Base-by-base conservation (phyloP, 331 rosid genomes). In the Arachis monticola region DNA sequence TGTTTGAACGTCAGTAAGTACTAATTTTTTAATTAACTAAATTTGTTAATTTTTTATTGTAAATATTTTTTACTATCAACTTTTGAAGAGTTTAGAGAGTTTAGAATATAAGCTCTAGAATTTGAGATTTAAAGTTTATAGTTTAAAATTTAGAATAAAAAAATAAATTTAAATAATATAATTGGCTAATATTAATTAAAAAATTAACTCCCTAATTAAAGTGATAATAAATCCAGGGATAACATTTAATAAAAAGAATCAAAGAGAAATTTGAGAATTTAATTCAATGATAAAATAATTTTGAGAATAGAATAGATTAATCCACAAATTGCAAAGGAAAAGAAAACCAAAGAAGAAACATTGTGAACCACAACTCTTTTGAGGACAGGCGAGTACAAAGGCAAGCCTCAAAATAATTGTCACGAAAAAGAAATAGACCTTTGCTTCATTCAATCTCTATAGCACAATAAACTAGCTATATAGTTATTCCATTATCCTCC, bases 311-410 rank as follows among this genome's bases (percentile, higher is more conserved):
- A 7, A 2, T 8, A 46, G 7, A 46, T 46, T 0, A 0, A 41
- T 2, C 6, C 0, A 41, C 4, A 3, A 2, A 22, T 22, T 41
- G 45, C 6, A 41, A 41, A 41, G 6, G 32, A 6, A 63, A 47
- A 3, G 7, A 13, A 4, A 35, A 8, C 14, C 5, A 9, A 4
- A 17, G 6, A 35, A 38, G 60, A 69, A 13, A 12, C 52, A 38
- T 53, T 70, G 32, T 57, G 44, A 7, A 38, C 69, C 80, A 47
- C 51, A 35, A 6, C 62, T 47, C 8, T 6, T 69, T 75, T 38
- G 27, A 31, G 81, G 64, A 59, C n/a, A 0, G 0, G 81, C 70
- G 81, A 77, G 64, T 45, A 51, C 30, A 69, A 60, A 35, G 70
- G 75, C 10, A 38, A 31, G 30, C 73, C 9, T 75, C 44, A 67